These are phyloP conservation scores for Curvularia spicifera DNA, from an alignment of 2,329 filamentous ascomycete genomes.

Conservation along the genomic window DNA sequence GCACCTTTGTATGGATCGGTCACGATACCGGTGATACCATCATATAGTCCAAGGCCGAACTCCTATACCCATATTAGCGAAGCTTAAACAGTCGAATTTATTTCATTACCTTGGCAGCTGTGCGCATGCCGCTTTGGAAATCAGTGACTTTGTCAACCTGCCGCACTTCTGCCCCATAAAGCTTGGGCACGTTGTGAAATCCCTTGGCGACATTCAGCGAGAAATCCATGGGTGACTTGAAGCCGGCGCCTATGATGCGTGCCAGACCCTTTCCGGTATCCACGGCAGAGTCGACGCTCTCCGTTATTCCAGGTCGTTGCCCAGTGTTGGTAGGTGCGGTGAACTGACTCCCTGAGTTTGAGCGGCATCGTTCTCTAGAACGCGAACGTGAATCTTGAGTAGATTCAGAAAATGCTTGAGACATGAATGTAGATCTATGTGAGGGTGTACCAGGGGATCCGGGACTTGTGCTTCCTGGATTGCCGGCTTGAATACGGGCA, in stretches of 20 bases:
- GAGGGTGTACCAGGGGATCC: slow-evolving; percentile 30
- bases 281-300: slow-evolving; percentile 62
- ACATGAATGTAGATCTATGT: slow-evolving; percentile 40
- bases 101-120: slow-evolving; percentile 70
- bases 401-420: slow-evolving; percentile 41
- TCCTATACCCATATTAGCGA: slow-evolving; percentile 55
- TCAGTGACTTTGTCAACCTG: slow-evolving; percentile 81
- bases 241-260: slow-evolving; percentile 74
- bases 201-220: slow-evolving; percentile 82
- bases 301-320: slow-evolving; percentile 21
- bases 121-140: slow-evolving; percentile 74
- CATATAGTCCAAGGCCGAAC: slow-evolving; percentile 78
- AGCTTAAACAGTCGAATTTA: neutral
- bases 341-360: slow-evolving; percentile 12
- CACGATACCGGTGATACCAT: slow-evolving; percentile 80
- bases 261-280: slow-evolving; percentile 71
- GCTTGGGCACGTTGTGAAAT: slow-evolving; percentile 83
- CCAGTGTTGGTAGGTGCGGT: slow-evolving; percentile 21
- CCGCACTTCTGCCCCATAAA: slow-evolving; percentile 84
- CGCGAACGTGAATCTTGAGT: slow-evolving; percentile 38
- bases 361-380: slow-evolving; percentile 28
- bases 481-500: slow-evolving; percentile 16
- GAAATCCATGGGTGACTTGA: slow-evolving; percentile 85
- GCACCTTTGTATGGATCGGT: slow-evolving; percentile 77
- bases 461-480: slow-evolving; percentile 17